Evolutionary conservation across 129 eudicot species (phyloP).

Genomic region (Heracleum sosnowskyi): DNA sequence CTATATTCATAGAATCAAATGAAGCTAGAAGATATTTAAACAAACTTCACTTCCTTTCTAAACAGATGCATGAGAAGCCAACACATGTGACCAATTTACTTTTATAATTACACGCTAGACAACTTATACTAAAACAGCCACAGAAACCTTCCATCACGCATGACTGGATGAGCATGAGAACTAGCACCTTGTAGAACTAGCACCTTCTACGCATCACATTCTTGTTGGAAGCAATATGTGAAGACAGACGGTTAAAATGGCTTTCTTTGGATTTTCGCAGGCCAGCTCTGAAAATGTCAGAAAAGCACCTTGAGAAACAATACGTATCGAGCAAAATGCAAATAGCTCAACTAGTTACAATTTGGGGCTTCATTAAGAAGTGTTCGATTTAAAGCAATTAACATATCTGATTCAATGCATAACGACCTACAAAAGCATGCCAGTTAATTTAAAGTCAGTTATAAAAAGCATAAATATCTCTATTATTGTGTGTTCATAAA

Average conservation of each 20-base stretch:
- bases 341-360: not conserved
- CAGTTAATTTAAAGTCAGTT: not conserved
- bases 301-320: not conserved
- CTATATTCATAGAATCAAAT: no score
- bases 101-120: not conserved
- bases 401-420: not conserved
- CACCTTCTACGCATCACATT: not conserved
- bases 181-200: not conserved
- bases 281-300: not conserved
- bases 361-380: not conserved
- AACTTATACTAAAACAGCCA: not conserved
- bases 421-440: not conserved
- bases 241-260: not conserved
- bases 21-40: not conserved
- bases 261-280: not conserved
- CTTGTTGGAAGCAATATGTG: no score
- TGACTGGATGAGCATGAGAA: not conserved
- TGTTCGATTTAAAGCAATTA: not conserved
- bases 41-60: not conserved
- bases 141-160: not conserved
- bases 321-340: not conserved
- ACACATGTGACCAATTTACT: not conserved
- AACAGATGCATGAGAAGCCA: not conserved
- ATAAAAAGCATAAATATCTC: not conserved
- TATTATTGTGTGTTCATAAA: not conserved